Evolutionary conservation across 495 filamentous ascomycete genomes (phyloP).

Genomic region (Penicillium crystallinum): DNA sequence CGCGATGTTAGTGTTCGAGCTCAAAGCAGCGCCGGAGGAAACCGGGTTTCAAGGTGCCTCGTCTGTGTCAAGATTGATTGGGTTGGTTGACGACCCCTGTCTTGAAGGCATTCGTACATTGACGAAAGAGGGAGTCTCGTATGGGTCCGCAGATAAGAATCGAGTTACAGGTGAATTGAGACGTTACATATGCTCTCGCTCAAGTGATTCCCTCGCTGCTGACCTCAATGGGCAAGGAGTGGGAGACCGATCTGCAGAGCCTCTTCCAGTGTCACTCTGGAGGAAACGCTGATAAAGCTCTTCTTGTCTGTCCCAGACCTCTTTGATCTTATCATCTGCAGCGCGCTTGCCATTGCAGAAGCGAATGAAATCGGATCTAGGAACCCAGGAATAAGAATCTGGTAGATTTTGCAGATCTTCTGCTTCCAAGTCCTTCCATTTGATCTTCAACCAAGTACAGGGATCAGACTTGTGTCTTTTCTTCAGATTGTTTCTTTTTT

Average conservation of each 20-base stretch:
- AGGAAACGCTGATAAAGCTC: neutral
- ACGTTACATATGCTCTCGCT: neutral
- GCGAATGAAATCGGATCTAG: neutral
- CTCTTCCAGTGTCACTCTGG: neutral
- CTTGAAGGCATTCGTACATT: neutral
- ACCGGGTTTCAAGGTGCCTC: neutral
- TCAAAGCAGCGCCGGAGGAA: neutral
- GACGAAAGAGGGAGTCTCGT: neutral
- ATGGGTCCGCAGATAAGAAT: neutral
- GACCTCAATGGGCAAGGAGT: neutral
- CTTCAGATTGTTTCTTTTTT: neutral
- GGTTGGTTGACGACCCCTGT: neutral
- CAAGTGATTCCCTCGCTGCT: neutral
- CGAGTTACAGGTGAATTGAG: neutral
- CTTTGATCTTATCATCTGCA: neutral
- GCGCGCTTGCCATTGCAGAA: neutral
- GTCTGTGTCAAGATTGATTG: neutral
- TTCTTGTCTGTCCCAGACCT: neutral
- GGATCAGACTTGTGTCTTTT: slow-evolving; percentile 1
- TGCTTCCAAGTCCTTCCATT: neutral
- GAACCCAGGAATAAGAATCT: neutral
- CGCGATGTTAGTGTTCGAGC: neutral
- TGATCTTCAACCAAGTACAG: neutral
- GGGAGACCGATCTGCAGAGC: neutral
- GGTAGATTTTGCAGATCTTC: neutral